A percentile compares a stretch with the other conserved stretches of the same genome.
Evolutionary conservation across 2,329 filamentous ascomycete species (phyloP).

Genomic region (Xylariaceae sp.): DNA sequence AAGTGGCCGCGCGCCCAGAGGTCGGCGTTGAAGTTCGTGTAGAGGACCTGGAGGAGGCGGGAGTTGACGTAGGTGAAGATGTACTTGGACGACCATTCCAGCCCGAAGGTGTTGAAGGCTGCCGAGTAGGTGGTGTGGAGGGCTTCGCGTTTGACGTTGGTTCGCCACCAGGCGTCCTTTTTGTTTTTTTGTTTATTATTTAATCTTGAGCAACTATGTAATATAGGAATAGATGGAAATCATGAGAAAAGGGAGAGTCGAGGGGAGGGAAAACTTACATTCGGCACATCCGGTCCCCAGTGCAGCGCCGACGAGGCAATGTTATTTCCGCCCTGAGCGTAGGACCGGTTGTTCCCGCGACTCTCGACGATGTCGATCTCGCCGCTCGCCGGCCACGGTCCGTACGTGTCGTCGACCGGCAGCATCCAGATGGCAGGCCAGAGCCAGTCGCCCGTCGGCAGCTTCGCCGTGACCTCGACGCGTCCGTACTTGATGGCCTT

Average conservation of each 20-base stretch:
- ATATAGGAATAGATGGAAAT: too few species aligned
- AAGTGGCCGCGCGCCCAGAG: constrained; percentile 67
- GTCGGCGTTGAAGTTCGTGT: constrained; percentile 64
- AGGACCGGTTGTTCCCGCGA: constrained; percentile 76
- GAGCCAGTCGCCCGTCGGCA: constrained; percentile 76
- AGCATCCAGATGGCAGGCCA: constrained; percentile 94
- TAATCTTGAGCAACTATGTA: too few species aligned
- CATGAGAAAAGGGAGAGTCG: too few species aligned
- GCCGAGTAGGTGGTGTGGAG: constrained; percentile 68
- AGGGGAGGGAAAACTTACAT: constrained; percentile 30
- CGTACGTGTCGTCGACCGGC: constrained; percentile 66
- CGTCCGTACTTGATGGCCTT: constrained; percentile 73
- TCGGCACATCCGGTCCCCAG: constrained; percentile 67
- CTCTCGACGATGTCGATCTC: constrained; percentile 81
- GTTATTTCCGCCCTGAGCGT: constrained; percentile 72
- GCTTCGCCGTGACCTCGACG: constrained; percentile 70
- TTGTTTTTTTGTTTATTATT: too few species aligned
- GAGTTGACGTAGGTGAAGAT: constrained; percentile 82
- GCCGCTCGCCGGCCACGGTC: constrained; percentile 70
- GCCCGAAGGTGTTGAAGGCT: constrained; percentile 68
- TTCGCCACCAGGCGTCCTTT: constrained; percentile 72
- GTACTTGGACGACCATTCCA: constrained; percentile 87
- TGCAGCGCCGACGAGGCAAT: constrained; percentile 74
- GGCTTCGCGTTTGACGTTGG: constrained; percentile 69
- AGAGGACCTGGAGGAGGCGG: constrained; percentile 72